Percentiles rank a stretch among this genome's conserved stretches.
These are phyloP conservation scores for Sonneratia alba DNA, from an alignment of 345 rosid species.

Conservation along the genomic window DNA sequence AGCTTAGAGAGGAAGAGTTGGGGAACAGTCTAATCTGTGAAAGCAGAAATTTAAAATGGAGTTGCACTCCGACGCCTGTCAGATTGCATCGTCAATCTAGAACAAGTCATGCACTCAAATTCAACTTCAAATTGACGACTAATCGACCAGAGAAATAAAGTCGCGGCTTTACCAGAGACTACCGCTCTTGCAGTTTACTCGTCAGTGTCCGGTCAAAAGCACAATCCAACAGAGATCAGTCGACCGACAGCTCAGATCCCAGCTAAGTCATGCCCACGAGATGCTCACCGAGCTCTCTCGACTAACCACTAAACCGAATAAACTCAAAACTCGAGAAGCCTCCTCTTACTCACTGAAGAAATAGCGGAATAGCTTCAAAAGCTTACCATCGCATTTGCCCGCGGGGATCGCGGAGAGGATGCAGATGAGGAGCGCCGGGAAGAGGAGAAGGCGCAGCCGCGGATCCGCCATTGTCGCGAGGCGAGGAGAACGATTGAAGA, in stretches of 20 bases:
- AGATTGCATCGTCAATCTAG: neutral
- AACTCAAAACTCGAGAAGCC: neutral
- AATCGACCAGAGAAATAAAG: too few species aligned
- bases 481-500: neutral
- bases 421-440: constrained; percentile 20
- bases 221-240: neutral
- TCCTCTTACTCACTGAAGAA: neutral
- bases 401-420: constrained; percentile 23
- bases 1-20: neutral
- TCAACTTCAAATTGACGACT: neutral
- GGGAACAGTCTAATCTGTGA: neutral
- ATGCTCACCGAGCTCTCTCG: neutral
- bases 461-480: constrained; percentile 36
- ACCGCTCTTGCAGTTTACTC: too few species aligned
- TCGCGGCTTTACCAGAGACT: too few species aligned
- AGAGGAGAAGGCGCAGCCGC: constrained; percentile 20
- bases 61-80: neutral
- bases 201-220: neutral
- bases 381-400: constrained; percentile 29
- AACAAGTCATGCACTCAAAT: neutral
- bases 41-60: neutral
- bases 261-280: neutral
- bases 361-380: neutral
- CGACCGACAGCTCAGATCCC: constrained; percentile 5
- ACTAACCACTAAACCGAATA: neutral